Percentiles rank a stretch among this genome's conserved stretches.
phyloP scores from a whole-genome alignment of 2,329 filamentous ascomycete genomes.

The Trichoderma endophyticum region DNA sequence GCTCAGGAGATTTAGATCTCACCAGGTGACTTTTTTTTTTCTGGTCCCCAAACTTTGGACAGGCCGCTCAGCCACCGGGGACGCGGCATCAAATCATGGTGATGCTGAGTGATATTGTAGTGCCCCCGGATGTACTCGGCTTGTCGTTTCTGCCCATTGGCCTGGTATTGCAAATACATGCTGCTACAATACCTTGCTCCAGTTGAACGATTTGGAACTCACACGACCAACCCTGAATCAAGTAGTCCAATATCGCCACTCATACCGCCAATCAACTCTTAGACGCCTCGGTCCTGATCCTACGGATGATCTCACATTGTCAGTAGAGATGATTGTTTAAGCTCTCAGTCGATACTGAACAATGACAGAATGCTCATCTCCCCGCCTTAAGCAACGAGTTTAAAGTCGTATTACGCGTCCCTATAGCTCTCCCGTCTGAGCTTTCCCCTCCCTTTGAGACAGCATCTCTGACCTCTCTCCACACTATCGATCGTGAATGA shows the following conservation, averaged over 20 bases:
- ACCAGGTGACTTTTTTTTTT: background rate
- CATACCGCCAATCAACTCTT: background rate
- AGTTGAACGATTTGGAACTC: background rate
- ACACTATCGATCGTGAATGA: background rate
- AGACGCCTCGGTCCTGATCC: background rate
- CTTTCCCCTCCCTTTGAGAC: background rate
- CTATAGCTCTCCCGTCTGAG: background rate
- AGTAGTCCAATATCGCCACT: background rate
- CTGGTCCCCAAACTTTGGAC: background rate
- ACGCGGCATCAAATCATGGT: background rate
- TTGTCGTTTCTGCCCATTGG: background rate
- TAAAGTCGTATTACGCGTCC: background rate
- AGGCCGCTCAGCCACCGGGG: conserved; percentile 1
- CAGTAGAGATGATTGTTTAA: background rate
- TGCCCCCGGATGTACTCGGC: background rate
- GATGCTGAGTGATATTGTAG: background rate
- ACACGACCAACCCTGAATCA: background rate
- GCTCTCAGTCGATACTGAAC: background rate
- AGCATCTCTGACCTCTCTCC: background rate
- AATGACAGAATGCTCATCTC: background rate
- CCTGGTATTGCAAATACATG: background rate
- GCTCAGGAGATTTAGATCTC: conserved; percentile 5
- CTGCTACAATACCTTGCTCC: background rate
- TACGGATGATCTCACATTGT: background rate
- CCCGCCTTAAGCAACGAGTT: background rate